These are phyloP conservation scores for Strigomonas galati DNA, from an alignment of 208 protist species.

Conservation along the genomic window DNA sequence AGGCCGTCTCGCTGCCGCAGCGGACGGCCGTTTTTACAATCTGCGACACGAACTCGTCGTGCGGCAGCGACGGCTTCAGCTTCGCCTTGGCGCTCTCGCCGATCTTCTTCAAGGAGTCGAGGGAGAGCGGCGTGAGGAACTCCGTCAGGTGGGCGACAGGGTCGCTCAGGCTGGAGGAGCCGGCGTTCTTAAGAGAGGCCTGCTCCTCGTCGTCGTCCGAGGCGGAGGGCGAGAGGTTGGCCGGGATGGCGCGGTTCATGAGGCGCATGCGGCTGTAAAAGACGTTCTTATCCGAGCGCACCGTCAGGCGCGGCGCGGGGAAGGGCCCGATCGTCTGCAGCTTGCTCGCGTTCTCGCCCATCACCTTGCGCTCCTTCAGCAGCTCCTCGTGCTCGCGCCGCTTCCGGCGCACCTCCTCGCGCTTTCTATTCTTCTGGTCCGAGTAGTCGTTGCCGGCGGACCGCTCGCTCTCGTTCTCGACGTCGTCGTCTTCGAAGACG, in stretches of 20 bases:
- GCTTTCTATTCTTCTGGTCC: slow-evolving; percentile 65
- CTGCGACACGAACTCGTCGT: slow-evolving; percentile 78
- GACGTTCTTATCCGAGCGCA: slow-evolving; percentile 58
- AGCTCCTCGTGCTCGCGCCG: slow-evolving; percentile 83
- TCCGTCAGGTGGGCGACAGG: slow-evolving; percentile 74
- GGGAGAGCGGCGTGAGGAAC: slow-evolving; percentile 78
- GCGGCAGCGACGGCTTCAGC: slow-evolving; percentile 60
- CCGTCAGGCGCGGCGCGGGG: slow-evolving; percentile 67
- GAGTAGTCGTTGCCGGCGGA: slow-evolving; percentile 26
- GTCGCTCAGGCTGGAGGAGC: slow-evolving; percentile 52
- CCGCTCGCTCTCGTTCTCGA: slow-evolving; percentile 33
- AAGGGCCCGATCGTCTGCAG: slow-evolving; percentile 76
- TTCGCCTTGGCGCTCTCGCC: slow-evolving; percentile 89
- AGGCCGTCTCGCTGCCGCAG: slow-evolving; percentile 85
- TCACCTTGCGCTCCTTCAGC: slow-evolving; percentile 81
- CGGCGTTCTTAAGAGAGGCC: slow-evolving; percentile 24
- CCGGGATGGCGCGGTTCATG: slow-evolving; percentile 70
- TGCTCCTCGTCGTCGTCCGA: slow-evolving; percentile 49
- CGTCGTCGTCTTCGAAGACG: slow-evolving; percentile 78
- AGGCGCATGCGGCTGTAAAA: slow-evolving; percentile 84
- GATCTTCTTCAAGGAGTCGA: slow-evolving; percentile 90
- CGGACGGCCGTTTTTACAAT: slow-evolving; percentile 85
- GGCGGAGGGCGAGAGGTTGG: slow-evolving; percentile 58
- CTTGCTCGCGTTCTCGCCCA: slow-evolving; percentile 75
- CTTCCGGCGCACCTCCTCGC: slow-evolving; percentile 68